Evolutionary conservation across 2,329 filamentous ascomycete genomes (phyloP).

Genomic region (Aspergillus sergii): DNA sequence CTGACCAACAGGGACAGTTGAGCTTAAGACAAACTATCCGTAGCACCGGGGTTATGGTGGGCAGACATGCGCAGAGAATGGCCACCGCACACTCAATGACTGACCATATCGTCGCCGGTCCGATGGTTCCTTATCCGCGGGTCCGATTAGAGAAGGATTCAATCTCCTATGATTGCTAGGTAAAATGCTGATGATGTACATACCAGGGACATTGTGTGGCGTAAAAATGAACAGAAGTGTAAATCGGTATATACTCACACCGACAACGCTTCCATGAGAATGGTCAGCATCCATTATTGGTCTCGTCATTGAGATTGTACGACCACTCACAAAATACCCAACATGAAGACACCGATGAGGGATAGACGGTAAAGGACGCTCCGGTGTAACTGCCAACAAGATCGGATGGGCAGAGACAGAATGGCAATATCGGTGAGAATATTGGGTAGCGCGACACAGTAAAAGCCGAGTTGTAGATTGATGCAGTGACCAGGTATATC

Average conservation of each 20-base stretch:
- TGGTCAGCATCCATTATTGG: not conserved
- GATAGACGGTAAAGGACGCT: not conserved
- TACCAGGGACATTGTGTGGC: not conserved
- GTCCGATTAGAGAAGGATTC: not conserved
- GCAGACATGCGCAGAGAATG: not conserved
- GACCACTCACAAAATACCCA: not conserved
- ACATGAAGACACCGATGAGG: not conserved
- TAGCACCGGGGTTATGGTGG: not conserved
- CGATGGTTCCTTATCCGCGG: not conserved
- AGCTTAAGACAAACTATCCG: not conserved
- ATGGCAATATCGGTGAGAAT: not conserved
- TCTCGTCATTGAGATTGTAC: not conserved
- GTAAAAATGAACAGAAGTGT: not conserved
- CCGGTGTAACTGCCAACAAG: not conserved
- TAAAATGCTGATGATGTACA: not conserved
- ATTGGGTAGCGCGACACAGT: not conserved
- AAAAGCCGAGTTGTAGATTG: not conserved
- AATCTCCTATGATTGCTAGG: too few relatives aligned
- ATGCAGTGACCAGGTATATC: not conserved
- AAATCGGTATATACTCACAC: not conserved
- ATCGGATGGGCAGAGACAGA: not conserved
- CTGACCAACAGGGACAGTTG: not conserved
- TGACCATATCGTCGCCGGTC: not conserved
- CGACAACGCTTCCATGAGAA: not conserved
- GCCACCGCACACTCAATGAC: not conserved